Percentiles rank a stretch among this genome's conserved stretches.
These are phyloP conservation scores for Nigrospora sphaerica DNA, from an alignment of 2,329 filamentous ascomycete species.

Conservation along the genomic window DNA sequence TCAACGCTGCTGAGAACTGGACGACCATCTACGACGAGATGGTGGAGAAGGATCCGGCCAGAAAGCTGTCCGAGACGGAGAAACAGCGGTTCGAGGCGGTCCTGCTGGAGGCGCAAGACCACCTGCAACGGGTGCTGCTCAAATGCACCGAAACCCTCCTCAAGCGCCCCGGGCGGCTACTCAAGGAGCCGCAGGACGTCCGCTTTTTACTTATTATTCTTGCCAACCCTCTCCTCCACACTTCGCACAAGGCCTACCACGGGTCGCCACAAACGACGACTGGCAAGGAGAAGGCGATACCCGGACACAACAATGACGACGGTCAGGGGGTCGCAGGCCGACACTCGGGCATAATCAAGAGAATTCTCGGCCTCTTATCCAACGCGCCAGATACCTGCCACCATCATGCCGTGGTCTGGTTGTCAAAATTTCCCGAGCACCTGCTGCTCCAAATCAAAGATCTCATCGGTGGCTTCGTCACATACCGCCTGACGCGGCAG, in stretches of 20 bases:
- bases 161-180: conserved; percentile 66
- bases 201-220: conserved; percentile 74
- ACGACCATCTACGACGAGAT: conserved; percentile 49
- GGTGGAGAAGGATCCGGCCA: conserved; percentile 24
- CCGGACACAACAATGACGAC: neutral
- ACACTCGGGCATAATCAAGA: conserved; percentile 79
- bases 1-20: conserved; percentile 65
- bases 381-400: conserved; percentile 72
- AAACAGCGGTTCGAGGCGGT: conserved; percentile 38
- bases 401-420: conserved; percentile 70
- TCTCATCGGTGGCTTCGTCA: conserved; percentile 69
- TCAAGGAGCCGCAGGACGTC: conserved; percentile 62
- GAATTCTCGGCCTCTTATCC: conserved; percentile 72
- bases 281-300: neutral
- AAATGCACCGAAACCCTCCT: conserved; percentile 74
- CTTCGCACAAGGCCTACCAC: conserved; percentile 29
- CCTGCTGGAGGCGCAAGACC: conserved; percentile 53
- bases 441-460: conserved; percentile 72
- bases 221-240: conserved; percentile 68
- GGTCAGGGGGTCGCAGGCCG: conserved; percentile 46
- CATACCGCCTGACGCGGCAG: conserved; percentile 68
- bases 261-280: conserved; percentile 19
- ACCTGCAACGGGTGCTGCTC: conserved; percentile 62
- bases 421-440: conserved; percentile 59
- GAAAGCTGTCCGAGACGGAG: conserved; percentile 24